A percentile compares a stretch with the other conserved stretches of the same genome.
Evolutionary conservation across 2,329 filamentous ascomycete genomes (phyloP).

Genomic region (Diaporthe sp.): DNA sequence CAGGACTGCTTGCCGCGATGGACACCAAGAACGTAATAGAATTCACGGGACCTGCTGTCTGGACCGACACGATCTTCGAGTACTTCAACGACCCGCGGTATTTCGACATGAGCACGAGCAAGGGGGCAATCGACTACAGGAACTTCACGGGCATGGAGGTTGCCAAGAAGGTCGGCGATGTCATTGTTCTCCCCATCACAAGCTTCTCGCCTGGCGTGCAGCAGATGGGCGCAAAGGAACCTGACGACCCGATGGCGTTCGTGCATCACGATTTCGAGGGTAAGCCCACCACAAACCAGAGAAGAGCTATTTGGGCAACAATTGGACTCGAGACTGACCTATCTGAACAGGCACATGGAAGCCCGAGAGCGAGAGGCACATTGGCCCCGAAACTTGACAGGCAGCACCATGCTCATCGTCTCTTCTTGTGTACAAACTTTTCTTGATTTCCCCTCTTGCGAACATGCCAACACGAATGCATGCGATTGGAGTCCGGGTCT

Average conservation of each 20-base stretch:
- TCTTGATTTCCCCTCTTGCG: neutral
- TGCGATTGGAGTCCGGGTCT: conserved; percentile 36
- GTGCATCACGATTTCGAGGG: conserved; percentile 98
- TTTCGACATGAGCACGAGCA: conserved; percentile 83
- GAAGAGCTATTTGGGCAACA: neutral
- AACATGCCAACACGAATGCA: conserved; percentile 32
- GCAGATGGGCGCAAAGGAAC: conserved; percentile 91
- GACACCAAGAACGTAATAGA: conserved; percentile 85
- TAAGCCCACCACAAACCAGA: conserved; percentile 58
- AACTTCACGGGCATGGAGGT: conserved; percentile 91
- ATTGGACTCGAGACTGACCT: conserved; percentile 43
- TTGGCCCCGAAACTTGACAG: conserved; percentile 62
- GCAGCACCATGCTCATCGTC: neutral
- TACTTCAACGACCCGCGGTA: conserved; percentile 94
- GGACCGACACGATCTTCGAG: conserved; percentile 92
- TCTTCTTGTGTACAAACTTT: conserved; percentile 30
- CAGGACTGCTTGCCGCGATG: conserved; percentile 73
- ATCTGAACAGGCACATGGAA: conserved; percentile 77
- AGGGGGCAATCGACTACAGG: conserved; percentile 83
- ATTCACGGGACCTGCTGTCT: conserved; percentile 92
- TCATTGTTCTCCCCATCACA: conserved; percentile 94
- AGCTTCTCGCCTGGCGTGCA: conserved; percentile 95
- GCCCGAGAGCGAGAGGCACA: conserved; percentile 78
- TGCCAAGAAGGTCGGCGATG: conserved; percentile 91
- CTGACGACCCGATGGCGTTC: conserved; percentile 95